Conservation (phyloP, 495 filamentous ascomycete species). For the Penicillium coffeae region DNA sequence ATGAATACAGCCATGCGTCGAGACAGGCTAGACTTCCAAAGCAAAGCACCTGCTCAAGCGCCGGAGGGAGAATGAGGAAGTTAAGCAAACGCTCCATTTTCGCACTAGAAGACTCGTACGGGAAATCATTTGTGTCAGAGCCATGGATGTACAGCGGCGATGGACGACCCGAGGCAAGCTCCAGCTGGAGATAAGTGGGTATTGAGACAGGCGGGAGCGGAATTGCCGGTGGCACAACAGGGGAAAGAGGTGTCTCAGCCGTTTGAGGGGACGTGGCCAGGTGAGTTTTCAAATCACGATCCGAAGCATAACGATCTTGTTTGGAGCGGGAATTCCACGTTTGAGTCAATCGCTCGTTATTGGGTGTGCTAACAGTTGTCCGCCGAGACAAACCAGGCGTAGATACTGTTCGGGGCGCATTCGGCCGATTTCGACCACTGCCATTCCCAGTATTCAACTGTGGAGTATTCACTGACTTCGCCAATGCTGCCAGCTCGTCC, state of each 20-base stretch:
- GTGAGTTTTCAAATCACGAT: conserved; percentile 37
- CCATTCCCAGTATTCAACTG: conserved; percentile 11
- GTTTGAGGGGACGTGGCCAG: conserved; percentile 26
- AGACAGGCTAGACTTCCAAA: conserved; percentile 89
- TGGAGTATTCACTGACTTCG: conserved; percentile 14
- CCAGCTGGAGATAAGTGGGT: conserved; percentile 82
- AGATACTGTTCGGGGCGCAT: conserved; percentile 33
- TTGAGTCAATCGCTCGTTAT: conserved; percentile 34
- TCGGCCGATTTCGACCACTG: conserved; percentile 27
- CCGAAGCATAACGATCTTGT: conserved; percentile 33
- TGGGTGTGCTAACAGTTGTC: conserved; percentile 13
- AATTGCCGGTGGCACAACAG: conserved; percentile 65
- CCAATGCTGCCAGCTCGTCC: conserved; percentile 24
- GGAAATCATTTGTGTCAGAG: conserved; percentile 60
- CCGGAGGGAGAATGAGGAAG: conserved; percentile 75
- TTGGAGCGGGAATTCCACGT: conserved; percentile 38
- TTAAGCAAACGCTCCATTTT: conserved; percentile 93
- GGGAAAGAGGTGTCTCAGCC: conserved; percentile 45
- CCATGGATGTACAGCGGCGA: conserved; percentile 87
- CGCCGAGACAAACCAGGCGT: conserved; percentile 30
- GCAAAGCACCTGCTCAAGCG: conserved; percentile 77
- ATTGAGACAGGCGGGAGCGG: conserved; percentile 83
- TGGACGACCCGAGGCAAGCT: conserved; percentile 75
- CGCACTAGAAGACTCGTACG: conserved; percentile 93
- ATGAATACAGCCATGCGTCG: conserved; percentile 96